Base-by-base conservation (phyloP, 805 yeast genomes). In the Yamadazyma paraphyllophila region DNA sequence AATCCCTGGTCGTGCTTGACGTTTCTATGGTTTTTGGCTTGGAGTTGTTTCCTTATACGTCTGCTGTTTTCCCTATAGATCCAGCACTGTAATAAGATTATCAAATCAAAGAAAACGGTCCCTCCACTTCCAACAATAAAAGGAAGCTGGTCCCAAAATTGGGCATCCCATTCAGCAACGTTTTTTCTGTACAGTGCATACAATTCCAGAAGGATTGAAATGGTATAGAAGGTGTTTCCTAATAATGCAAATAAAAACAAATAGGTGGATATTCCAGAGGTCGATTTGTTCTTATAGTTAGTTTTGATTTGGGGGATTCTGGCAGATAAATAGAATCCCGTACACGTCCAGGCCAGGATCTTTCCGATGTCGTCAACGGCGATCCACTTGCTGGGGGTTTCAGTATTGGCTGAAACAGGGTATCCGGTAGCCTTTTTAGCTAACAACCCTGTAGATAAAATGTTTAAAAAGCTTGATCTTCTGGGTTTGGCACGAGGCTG, bases 41-140 rank as follows among this genome's bases (percentile, higher is more conserved):
- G 26, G 2, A 17, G 34, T 26, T 16, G 11, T 20, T 26, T 36
- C 29, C 40, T 36, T 24, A 34, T 33, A n/a, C 8, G 15, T 9
- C 16, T 35, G 15, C 13, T 40, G 30, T 29, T 31, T 11, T 27
- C 34, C 11, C 27, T 45, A 16, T 45, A 50, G 27, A 49, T 45
- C 66, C 65, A 61, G 47, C 58, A 65, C 53, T 71, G 76, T 38
- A 60, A 52, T 30, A 71, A 52, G 24, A 71, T 61, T 13, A 64
- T 50, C 15, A 49, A 41, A 51, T 70, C 76, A 61, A 90, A 88
- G 4, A 81, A 50, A 15, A 90, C 77, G 0, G 97, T 89, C 3
- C 97, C 96, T 0, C 85, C 76, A 52, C 90, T 81, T 0, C 97
- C 96, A 13, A 88, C 58, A 26, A 91, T 67, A 57, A 82, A 90